These are phyloP conservation scores for Cicer chorassanicum DNA, from an alignment of 306 rosid genomes.

Conservation along the genomic window DNA sequence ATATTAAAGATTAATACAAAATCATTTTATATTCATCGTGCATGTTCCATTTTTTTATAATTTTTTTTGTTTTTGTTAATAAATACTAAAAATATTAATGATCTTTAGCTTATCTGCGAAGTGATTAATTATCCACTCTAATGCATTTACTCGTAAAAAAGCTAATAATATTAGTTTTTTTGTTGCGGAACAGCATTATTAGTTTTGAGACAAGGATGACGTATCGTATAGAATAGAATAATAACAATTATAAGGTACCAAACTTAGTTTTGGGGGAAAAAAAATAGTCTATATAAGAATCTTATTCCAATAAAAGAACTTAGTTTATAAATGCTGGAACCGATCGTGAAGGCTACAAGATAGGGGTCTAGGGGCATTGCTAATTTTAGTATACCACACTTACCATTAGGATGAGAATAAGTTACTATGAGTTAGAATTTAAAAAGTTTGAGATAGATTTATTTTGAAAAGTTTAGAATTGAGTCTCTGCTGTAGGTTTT, in stretches of 20 bases:
- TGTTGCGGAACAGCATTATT: background rate
- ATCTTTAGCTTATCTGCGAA: no score
- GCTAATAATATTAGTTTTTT: slow-evolving; percentile 26
- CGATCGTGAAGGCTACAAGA: slow-evolving; percentile 22
- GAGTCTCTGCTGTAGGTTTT: no score
- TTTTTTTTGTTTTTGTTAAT: no score
- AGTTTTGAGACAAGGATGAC: slow-evolving; percentile 45
- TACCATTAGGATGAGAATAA: no score
- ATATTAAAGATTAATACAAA: no score
- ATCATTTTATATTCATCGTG: no score
- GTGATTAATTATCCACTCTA: no score
- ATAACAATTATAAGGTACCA: slow-evolving; percentile 43
- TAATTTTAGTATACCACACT: slow-evolving; percentile 37
- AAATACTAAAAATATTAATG: no score
- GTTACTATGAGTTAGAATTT: no score
- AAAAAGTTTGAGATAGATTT: no score
- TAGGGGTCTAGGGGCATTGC: slow-evolving; percentile 44
- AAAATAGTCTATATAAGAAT: slow-evolving; percentile 40
- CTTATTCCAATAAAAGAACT: slow-evolving; percentile 37
- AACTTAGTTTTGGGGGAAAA: slow-evolving; percentile 28
- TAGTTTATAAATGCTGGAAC: slow-evolving; percentile 37
- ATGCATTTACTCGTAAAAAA: background rate
- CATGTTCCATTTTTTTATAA: no score
- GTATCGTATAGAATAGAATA: background rate
- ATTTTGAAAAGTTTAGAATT: no score